Percentiles rank a stretch among this genome's conserved stretches.
Conservation (phyloP, 2,329 filamentous ascomycete genomes). For the Colletotrichum sidae region DNA sequence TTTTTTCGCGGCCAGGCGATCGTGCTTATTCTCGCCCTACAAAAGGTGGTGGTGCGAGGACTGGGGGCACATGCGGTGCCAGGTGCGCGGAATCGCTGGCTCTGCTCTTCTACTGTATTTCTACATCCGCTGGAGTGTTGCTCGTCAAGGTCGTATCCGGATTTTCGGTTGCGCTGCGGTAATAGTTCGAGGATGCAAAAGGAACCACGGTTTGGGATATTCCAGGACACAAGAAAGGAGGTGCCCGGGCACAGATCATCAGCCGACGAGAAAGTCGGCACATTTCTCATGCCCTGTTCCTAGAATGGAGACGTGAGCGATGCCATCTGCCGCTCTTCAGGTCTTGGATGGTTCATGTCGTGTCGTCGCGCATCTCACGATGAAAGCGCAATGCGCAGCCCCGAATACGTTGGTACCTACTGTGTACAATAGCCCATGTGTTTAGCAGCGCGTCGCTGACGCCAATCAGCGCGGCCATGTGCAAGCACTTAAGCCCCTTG, state of each 20-base stretch:
- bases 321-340: constrained; percentile 6
- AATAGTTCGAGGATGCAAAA: background rate
- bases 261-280: constrained; percentile 2
- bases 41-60: constrained; percentile 4
- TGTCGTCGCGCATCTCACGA: constrained; percentile 18
- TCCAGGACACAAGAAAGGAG: constrained; percentile 6
- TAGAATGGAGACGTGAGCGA: constrained; percentile 10
- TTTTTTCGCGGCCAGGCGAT: constrained; percentile 19
- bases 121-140: background rate
- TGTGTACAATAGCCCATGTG: background rate
- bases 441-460: background rate
- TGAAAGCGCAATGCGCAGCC: background rate
- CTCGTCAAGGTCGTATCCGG: constrained; percentile 25
- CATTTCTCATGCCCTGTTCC: constrained; percentile 11
- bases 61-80: constrained; percentile 9
- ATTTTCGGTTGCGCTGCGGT: background rate
- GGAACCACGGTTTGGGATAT: constrained; percentile 5
- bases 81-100: constrained; percentile 6
- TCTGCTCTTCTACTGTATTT: background rate
- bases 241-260: background rate
- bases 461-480: constrained; percentile 4
- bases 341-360: constrained; percentile 17
- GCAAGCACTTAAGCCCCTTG: constrained; percentile 38
- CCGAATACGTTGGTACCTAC: background rate
- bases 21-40: constrained; percentile 36